Percentiles rank a stretch among this genome's conserved stretches.
Evolutionary conservation across 2,329 filamentous ascomycete species (phyloP).

Genomic region (Monosporascus sp.): DNA sequence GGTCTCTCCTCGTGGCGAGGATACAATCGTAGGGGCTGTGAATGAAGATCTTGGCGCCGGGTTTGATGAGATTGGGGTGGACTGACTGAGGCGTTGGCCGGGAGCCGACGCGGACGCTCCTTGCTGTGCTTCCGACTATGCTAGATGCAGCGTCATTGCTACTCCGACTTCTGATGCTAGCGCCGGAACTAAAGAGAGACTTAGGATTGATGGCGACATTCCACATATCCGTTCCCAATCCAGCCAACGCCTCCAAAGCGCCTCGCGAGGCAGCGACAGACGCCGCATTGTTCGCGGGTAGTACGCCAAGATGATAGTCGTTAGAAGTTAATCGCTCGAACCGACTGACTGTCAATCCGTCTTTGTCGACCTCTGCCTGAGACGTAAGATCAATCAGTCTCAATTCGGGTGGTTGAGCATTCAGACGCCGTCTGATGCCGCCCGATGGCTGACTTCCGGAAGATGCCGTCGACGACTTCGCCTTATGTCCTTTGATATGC

Average conservation of each 20-base stretch:
- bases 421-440: slow-evolving; percentile 66
- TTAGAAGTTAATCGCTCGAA: slow-evolving; percentile 81
- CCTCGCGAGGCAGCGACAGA: slow-evolving; percentile 61
- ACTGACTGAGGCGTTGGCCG: slow-evolving; percentile 30
- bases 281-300: slow-evolving; percentile 68
- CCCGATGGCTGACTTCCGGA: slow-evolving; percentile 55
- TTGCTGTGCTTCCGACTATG: slow-evolving; percentile 34
- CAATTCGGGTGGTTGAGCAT: slow-evolving; percentile 80
- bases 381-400: slow-evolving; percentile 85
- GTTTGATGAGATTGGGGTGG: slow-evolving; percentile 51
- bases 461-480: slow-evolving; percentile 41
- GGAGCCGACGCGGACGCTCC: slow-evolving; percentile 26
- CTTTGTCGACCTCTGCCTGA: slow-evolving; percentile 81
- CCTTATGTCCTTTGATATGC: slow-evolving; percentile 30
- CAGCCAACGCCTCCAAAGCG: slow-evolving; percentile 70
- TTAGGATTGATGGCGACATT: slow-evolving; percentile 86
- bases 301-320: slow-evolving; percentile 84
- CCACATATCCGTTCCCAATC: slow-evolving; percentile 73
- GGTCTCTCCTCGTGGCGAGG: slow-evolving; percentile 80
- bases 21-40: slow-evolving; percentile 96
- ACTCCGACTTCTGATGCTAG: slow-evolving; percentile 63
- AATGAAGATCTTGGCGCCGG: slow-evolving; percentile 73
- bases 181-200: slow-evolving; percentile 79
- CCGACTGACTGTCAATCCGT: slow-evolving; percentile 78
- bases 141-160: slow-evolving; percentile 57